Conservation (phyloP, 1,284 basidiomycete genomes). For the Rhodotorula sp. region DNA sequence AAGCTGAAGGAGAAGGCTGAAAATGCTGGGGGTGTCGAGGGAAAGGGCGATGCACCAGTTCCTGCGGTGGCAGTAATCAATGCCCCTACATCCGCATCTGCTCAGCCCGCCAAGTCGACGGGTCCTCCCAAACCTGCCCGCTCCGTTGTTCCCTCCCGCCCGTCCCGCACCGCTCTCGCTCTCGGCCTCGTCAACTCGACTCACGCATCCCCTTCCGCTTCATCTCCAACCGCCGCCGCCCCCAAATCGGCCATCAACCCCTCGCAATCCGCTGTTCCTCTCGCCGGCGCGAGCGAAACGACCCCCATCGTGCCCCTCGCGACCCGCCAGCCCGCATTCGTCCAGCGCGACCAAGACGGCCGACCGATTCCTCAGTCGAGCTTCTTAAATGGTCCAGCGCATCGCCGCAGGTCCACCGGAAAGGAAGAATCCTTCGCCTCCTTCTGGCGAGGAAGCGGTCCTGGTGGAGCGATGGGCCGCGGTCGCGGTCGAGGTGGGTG, state of each 20-base stretch:
- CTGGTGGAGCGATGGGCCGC: not conserved
- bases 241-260: too few relatives aligned
- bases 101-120: slow-evolving; percentile 11
- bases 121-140: not conserved
- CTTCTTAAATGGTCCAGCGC: not conserved
- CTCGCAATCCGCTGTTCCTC: not conserved
- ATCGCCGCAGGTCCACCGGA: not conserved
- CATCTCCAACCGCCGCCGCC: slow-evolving; percentile 5
- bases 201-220: not conserved
- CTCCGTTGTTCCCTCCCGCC: slow-evolving; percentile 25
- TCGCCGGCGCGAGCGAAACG: slow-evolving; percentile 32
- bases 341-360: slow-evolving; percentile 4
- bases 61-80: slow-evolving; percentile 49
- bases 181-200: slow-evolving; percentile 26
- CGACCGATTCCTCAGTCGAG: not conserved
- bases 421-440: too few relatives aligned
- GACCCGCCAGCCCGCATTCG: slow-evolving; percentile 57
- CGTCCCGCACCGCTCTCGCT: slow-evolving; percentile 27
- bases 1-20: slow-evolving; percentile 6
- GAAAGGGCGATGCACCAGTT: slow-evolving; percentile 32
- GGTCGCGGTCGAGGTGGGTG: too few relatives aligned
- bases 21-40: not conserved
- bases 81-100: slow-evolving; percentile 44
- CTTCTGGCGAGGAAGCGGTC: slow-evolving; percentile 1
- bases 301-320: slow-evolving; percentile 48